Conservation (phyloP, 1,284 basidiomycete species). For the Gomphus sp. region DNA sequence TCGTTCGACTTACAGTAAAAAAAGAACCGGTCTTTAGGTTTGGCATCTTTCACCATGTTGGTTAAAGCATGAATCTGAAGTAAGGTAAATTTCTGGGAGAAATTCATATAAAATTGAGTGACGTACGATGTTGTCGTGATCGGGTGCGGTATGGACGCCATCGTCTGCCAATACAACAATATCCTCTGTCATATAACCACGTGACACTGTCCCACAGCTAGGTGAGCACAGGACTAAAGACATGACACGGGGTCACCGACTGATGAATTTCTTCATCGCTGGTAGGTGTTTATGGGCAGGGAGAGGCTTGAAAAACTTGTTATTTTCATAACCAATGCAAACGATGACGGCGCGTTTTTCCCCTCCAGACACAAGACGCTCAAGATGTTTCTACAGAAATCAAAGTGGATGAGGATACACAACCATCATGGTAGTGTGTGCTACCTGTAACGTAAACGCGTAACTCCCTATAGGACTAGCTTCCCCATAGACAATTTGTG, state of each 20-base stretch:
- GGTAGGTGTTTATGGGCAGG: not conserved
- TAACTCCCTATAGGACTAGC: not conserved
- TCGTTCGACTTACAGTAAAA: constrained; percentile 13
- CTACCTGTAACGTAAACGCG: not conserved
- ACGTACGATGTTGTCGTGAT: not conserved
- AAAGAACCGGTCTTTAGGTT: constrained; percentile 14
- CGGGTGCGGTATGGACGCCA: not conserved
- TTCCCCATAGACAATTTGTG: not conserved
- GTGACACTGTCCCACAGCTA: not conserved
- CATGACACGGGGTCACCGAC: not conserved
- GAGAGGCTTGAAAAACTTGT: not conserved
- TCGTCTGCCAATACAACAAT: not conserved
- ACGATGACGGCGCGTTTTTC: not conserved
- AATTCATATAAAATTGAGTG: not conserved
- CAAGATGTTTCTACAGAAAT: not conserved
- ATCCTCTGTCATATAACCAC: not conserved
- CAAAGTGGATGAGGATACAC: not conserved
- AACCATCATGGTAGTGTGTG: not conserved
- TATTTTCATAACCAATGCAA: not conserved
- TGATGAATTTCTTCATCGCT: not conserved
- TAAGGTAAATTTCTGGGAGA: too few species aligned
- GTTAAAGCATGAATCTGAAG: constrained; percentile 12
- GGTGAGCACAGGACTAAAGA: not conserved
- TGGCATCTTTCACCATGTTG: constrained; percentile 11
- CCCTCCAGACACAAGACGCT: not conserved